These are phyloP conservation scores for Eremothecium coryli DNA, from an alignment of 1,139 yeast species.

Conservation along the genomic window DNA sequence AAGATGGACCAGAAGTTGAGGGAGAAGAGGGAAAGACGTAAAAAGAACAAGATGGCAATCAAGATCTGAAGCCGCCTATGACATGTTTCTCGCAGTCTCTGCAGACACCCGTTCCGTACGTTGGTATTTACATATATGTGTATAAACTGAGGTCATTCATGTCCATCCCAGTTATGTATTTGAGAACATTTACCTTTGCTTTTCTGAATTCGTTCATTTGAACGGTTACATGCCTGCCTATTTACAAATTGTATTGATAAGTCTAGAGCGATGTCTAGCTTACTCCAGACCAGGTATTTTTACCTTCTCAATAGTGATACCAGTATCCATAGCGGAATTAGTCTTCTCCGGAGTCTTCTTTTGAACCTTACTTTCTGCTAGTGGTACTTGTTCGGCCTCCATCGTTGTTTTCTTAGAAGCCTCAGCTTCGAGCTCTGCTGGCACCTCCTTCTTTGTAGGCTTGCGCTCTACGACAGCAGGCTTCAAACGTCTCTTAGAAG, in stretches of 20 bases:
- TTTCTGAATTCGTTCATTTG: too few species aligned
- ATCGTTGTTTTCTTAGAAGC: background rate
- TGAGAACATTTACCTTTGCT: too few species aligned
- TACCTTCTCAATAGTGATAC: constrained; percentile 16
- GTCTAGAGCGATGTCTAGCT: too few species aligned
- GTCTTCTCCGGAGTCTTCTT: background rate
- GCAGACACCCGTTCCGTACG: too few species aligned
- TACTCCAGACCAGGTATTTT: constrained; percentile 24
- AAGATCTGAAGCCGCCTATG: background rate
- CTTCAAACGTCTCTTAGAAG: background rate
- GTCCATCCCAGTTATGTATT: too few species aligned
- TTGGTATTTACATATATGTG: too few species aligned
- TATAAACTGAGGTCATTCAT: background rate
- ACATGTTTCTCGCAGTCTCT: too few species aligned
- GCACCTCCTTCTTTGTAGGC: constrained; percentile 6
- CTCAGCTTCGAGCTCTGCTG: too few species aligned
- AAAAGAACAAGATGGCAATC: constrained; percentile 36
- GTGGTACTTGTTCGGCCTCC: constrained; percentile 4
- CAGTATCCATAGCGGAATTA: background rate
- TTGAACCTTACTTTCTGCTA: constrained; percentile 2
- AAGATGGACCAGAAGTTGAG: constrained; percentile 65
- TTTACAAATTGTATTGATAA: too few species aligned
- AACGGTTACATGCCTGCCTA: too few species aligned
- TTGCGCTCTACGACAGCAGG: too few species aligned
- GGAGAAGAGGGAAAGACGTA: constrained; percentile 47